Conservation (phyloP, 208 protist species). For the Naegleria lovaniensis region DNA sequence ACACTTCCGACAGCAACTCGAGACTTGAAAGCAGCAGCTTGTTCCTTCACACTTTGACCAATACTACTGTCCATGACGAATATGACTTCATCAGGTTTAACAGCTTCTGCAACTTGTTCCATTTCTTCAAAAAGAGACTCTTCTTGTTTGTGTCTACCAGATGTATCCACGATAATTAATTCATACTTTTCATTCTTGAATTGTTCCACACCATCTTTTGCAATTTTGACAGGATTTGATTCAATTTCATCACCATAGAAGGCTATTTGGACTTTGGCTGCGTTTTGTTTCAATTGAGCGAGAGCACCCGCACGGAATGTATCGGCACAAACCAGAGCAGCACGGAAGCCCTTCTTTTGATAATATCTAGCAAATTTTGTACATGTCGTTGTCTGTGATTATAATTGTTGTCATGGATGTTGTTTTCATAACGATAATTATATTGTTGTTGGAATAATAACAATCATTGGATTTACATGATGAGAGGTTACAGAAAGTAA, state of each 20-base stretch:
- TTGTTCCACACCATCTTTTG: conserved; percentile 87
- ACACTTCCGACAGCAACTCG: conserved; percentile 90
- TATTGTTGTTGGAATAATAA: conserved; percentile 31
- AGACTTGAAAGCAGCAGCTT: conserved; percentile 79
- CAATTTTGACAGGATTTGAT: conserved; percentile 90
- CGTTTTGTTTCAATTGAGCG: conserved; percentile 97
- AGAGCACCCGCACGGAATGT: conserved; percentile 91
- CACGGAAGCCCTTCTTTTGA: conserved; percentile 87
- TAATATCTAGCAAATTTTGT: conserved; percentile 94
- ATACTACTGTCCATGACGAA: conserved; percentile 96
- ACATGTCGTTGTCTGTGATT: conserved; percentile 92
- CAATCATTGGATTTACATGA: too few species aligned
- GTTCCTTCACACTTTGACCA: conserved; percentile 90
- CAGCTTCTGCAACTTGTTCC: conserved; percentile 75
- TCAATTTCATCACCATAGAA: conserved; percentile 94
- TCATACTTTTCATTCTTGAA: conserved; percentile 91
- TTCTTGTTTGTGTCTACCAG: conserved; percentile 97
- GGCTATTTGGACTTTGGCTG: conserved; percentile 93
- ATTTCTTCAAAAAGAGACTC: conserved; percentile 96
- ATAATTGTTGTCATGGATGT: conserved; percentile 25
- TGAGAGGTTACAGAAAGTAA: too few species aligned
- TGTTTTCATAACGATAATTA: too few species aligned
- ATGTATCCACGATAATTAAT: conserved; percentile 99
- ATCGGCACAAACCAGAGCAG: conserved; percentile 94
- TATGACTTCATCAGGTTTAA: conserved; percentile 89